Percentiles rank a stretch among this genome's conserved stretches.
Conservation (phyloP, 352 stramenopile species). For the Phytopythium aichiense region DNA sequence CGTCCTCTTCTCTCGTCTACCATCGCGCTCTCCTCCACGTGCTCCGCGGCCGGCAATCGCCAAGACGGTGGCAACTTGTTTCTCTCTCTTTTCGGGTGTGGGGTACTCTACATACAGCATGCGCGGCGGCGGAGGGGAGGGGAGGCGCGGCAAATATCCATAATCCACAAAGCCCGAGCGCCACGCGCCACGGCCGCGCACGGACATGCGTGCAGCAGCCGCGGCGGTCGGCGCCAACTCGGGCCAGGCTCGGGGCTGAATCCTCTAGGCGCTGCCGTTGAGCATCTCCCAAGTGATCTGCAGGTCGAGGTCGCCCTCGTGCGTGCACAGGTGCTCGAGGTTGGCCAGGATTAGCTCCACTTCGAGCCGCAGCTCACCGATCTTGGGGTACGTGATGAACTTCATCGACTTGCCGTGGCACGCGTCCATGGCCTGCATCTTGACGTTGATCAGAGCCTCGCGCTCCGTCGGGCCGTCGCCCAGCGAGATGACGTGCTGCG, state of each 20-base stretch:
- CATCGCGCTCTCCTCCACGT: not conserved
- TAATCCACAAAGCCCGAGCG: constrained; percentile 1
- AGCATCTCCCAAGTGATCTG: constrained; percentile 88
- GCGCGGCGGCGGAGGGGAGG: not conserved
- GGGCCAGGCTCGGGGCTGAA: not conserved
- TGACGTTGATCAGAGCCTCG: constrained; percentile 81
- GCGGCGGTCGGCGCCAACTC: not conserved
- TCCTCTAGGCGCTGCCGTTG: constrained; percentile 34
- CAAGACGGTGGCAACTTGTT: not conserved
- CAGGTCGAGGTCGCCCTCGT: constrained; percentile 78
- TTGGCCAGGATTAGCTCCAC: constrained; percentile 80
- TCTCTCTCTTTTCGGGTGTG: constrained; percentile 1
- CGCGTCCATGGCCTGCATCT: constrained; percentile 75
- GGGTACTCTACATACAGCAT: constrained; percentile 9
- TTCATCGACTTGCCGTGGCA: constrained; percentile 88
- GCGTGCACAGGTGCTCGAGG: constrained; percentile 73
- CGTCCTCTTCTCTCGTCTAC: not conserved
- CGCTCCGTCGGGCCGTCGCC: constrained; percentile 82
- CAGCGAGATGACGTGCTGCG: constrained; percentile 76
- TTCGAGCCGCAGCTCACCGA: constrained; percentile 70
- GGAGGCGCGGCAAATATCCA: not conserved
- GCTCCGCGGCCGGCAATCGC: not conserved
- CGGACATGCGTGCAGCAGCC: not conserved
- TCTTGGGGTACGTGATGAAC: constrained; percentile 87
- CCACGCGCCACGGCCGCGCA: not conserved